Base-by-base conservation (phyloP, 345 rosid genomes). In the Eucalyptus cloeziana region DNA sequence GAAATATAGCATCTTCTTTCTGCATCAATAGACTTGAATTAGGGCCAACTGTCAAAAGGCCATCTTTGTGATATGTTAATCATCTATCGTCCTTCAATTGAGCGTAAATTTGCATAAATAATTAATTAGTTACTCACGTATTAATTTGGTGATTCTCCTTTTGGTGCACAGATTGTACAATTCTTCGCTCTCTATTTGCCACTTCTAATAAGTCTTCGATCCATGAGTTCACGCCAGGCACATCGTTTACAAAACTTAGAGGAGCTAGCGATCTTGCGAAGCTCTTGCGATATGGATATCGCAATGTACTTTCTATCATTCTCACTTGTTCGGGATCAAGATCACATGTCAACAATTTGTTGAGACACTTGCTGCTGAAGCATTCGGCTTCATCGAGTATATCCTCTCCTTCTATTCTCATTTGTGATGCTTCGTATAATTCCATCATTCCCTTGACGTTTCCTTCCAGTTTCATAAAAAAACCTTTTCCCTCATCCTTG, bases 341-440 rank as follows among this genome's bases (percentile, higher is more conserved):
- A 33, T 47, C 25, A 17, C 24, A 15, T 12, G 50, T 49, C 24
- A 85, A 14, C 37, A 52, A 47, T 6, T 40, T 9, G 5, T 85
- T 49, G 40, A 85, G 87, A n/a, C n/a, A 13, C 22, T 37, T 49
- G 37, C 22, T 33, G 54, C 93, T 88, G 9, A 88, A 91, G 7
- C 83, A 87, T 86, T 89, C 85, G 4, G 91, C 91, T 86, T 91
- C 91, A 15, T 92, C 94, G 7, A 93, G 95, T 69, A 52, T 87
- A 86, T 92, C 90, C 91, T 93, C 97, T 31, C 93, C 96, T 37
- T 86, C 90, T 37, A 92, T 81, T 49, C 92, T 88, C 22, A 95
- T 90, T 40, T 94, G 93, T 33, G 94, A 92, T 76, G 96, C 96
- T 90, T 94, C 95, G 40, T 88, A 93, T 86, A 93, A 54, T 27